Percentiles rank a stretch among this genome's conserved stretches.
Evolutionary conservation across 2,329 filamentous ascomycete species (phyloP).

Genomic region (Phaeosphaeria sp.): DNA sequence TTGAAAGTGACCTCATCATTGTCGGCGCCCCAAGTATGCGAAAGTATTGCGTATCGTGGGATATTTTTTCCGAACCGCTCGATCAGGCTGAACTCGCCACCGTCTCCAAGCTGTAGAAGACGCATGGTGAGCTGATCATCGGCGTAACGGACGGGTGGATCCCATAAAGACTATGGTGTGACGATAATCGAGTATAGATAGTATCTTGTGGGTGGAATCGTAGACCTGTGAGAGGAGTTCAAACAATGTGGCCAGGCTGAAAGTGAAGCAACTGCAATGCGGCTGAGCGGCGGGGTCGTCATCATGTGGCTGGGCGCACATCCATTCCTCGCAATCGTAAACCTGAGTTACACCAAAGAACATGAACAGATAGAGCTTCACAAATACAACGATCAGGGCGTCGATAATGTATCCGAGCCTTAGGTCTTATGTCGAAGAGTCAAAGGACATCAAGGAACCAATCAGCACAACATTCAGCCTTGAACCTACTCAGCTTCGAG

Average conservation of each 20-base stretch:
- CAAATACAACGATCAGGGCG: too few species aligned
- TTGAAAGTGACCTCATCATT: conserved; percentile 8
- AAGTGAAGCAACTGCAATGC: not conserved
- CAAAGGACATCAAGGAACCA: too few species aligned
- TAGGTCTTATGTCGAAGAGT: too few species aligned
- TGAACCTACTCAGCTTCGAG: too few species aligned
- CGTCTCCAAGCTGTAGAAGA: conserved; percentile 1
- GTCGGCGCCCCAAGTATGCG: conserved; percentile 8
- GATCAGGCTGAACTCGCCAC: conserved; percentile 5
- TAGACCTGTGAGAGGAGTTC: not conserved
- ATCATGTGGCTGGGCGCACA: not conserved
- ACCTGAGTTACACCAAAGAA: not conserved
- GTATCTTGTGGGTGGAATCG: not conserved
- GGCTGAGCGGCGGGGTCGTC: not conserved
- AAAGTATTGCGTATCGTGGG: conserved; percentile 14
- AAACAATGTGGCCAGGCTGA: not conserved
- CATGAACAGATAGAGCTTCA: too few species aligned
- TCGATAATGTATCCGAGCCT: too few species aligned
- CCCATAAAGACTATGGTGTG: not conserved
- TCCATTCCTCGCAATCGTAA: not conserved
- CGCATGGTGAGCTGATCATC: conserved; percentile 2
- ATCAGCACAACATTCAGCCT: too few species aligned
- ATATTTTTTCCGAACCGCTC: conserved; percentile 3
- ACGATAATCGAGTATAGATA: not conserved
- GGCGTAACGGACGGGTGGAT: too few species aligned